Percentiles rank a stretch among this genome's conserved stretches.
Conservation (phyloP, 2,329 filamentous ascomycete genomes). For the Penicillium sp. region DNA sequence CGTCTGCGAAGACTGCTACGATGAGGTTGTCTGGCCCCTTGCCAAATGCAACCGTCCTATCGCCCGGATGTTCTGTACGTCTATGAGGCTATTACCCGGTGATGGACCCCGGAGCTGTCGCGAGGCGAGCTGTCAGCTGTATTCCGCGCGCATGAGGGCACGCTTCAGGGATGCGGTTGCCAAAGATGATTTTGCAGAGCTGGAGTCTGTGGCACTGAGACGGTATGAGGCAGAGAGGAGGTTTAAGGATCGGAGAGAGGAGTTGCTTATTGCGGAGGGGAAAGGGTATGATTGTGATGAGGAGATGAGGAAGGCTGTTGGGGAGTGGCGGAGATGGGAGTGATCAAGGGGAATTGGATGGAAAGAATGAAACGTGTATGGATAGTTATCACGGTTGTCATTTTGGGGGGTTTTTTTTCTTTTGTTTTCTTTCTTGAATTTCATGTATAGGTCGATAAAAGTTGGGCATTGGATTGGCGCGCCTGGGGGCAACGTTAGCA, state of each 20-base stretch:
- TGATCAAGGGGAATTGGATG: conserved; percentile 24
- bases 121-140: conserved; percentile 68
- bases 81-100: conserved; percentile 58
- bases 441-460: neutral
- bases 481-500: neutral
- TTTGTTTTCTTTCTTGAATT: neutral
- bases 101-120: conserved; percentile 36
- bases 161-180: conserved; percentile 67
- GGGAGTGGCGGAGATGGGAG: conserved; percentile 55
- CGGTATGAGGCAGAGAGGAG: conserved; percentile 58
- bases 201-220: conserved; percentile 62
- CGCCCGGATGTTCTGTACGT: conserved; percentile 63
- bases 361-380: neutral
- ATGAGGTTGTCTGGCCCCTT: conserved; percentile 72
- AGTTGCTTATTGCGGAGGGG: conserved; percentile 57
- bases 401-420: too few species aligned
- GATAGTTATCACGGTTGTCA: neutral
- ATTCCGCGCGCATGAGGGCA: conserved; percentile 73
- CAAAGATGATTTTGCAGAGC: conserved; percentile 63
- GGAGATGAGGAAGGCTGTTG: conserved; percentile 49
- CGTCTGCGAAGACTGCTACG: conserved; percentile 83
- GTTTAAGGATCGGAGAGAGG: conserved; percentile 56
- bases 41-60: conserved; percentile 55
- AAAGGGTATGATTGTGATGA: conserved; percentile 53
- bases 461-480: neutral